phyloP scores from a whole-genome alignment of 1,284 basidiomycete species.

The Afroboletus lepidellus region DNA sequence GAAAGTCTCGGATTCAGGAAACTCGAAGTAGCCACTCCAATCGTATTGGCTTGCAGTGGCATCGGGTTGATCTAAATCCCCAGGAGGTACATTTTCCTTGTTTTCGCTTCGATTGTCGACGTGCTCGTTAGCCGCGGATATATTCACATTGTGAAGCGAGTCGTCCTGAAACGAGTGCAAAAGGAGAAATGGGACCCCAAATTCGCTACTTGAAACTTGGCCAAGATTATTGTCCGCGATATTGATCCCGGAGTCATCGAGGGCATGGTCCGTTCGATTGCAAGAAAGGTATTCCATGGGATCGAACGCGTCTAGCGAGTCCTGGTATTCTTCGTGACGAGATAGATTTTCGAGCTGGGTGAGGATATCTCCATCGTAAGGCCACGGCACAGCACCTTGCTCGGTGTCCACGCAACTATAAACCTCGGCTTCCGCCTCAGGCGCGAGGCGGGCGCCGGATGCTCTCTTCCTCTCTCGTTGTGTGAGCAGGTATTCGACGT shows the following conservation, averaged over 20 bases:
- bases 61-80: neutral
- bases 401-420: neutral
- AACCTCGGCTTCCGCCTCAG: constrained; percentile 1
- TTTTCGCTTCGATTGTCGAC: constrained; percentile 12
- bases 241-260: constrained; percentile 31
- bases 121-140: constrained; percentile 13
- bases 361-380: neutral
- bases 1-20: constrained; percentile 23
- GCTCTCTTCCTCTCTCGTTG: constrained; percentile 20
- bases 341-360: neutral
- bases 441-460: constrained; percentile 3
- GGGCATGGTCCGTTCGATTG: constrained; percentile 1
- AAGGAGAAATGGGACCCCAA: constrained; percentile 3
- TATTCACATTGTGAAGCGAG: neutral
- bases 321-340: neutral
- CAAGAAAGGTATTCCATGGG: neutral
- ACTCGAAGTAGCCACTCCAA: constrained; percentile 28
- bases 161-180: neutral
- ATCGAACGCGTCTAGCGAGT: neutral
- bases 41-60: constrained; percentile 13
- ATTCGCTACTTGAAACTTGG: constrained; percentile 7
- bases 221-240: constrained; percentile 6
- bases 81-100: constrained; percentile 23
- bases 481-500: constrained; percentile 25
- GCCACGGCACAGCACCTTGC: neutral